Evolutionary conservation across 169 alveolate genomes (phyloP).

Genomic region (Plasmodium inui): DNA sequence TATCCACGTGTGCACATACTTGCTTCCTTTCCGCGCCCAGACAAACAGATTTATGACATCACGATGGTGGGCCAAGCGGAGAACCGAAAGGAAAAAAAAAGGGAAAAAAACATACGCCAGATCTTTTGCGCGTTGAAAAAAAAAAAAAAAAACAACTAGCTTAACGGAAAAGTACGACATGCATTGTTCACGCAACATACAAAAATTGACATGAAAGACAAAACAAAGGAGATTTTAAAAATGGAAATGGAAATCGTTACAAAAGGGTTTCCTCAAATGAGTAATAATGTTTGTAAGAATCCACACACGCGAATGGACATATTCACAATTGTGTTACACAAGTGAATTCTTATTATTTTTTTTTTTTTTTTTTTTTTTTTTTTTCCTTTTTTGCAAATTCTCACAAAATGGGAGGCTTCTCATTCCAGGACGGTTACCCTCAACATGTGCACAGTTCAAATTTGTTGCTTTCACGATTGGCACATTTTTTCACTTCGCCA

Average conservation of each 20-base stretch:
- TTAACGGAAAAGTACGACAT: neutral
- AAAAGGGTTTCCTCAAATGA: neutral
- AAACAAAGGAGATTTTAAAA: neutral
- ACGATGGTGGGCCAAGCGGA: neutral
- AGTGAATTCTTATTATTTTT: no score
- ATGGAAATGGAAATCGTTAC: neutral
- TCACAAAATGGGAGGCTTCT: neutral
- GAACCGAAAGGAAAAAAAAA: neutral
- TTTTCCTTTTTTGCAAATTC: no score
- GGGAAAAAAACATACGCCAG: neutral
- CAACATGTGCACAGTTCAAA: no score
- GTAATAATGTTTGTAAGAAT: neutral
- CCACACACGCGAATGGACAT: neutral
- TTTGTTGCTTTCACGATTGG: no score
- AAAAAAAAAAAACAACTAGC: neutral
- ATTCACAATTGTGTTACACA: neutral
- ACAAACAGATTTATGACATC: slow-evolving; percentile 1
- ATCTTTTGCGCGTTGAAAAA: neutral
- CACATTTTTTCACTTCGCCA: no score
- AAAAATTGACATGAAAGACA: neutral
- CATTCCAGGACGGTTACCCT: no score
- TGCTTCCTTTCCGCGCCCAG: neutral
- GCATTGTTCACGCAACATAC: neutral
- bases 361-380: no score
- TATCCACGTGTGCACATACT: neutral